Evolutionary conservation across 2,329 filamentous ascomycete species (phyloP).

Genomic region (Calonectria henricotiae): DNA sequence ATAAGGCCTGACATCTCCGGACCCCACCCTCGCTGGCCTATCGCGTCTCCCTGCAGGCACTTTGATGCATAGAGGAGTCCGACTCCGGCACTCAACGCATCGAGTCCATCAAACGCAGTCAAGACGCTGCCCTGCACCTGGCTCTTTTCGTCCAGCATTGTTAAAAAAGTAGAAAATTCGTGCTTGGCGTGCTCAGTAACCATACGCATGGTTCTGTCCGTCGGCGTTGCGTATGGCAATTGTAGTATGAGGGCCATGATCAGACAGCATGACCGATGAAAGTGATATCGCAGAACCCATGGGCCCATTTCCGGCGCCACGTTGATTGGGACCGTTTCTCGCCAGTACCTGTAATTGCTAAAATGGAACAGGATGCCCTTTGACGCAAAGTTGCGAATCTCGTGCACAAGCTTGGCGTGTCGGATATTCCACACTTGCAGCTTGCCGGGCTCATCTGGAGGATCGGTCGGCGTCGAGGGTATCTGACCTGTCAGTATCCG

Average conservation of each 20-base stretch:
- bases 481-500: conserved; percentile 20
- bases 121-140: conserved; percentile 21
- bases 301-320: background rate
- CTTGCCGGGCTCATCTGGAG: conserved; percentile 7
- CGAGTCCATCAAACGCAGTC: conserved; percentile 33
- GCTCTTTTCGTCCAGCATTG: conserved; percentile 29
- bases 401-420: conserved; percentile 33
- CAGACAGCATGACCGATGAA: conserved; percentile 28
- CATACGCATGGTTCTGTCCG: conserved; percentile 16
- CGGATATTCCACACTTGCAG: conserved; percentile 32
- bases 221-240: conserved; percentile 3
- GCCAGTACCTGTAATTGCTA: conserved; percentile 38
- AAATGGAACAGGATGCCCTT: conserved; percentile 35
- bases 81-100: conserved; percentile 26
- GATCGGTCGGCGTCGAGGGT: conserved; percentile 9
- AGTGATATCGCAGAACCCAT: conserved; percentile 30
- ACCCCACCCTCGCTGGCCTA: conserved; percentile 14
- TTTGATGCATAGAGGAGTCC: conserved; percentile 21
- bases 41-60: conserved; percentile 23
- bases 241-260: conserved; percentile 23
- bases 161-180: conserved; percentile 21
- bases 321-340: conserved; percentile 29
- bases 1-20: conserved; percentile 9
- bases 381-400: conserved; percentile 20
- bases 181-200: conserved; percentile 29